A percentile compares a stretch with the other conserved stretches of the same genome.
Conservation (phyloP, 2,329 filamentous ascomycete species). For the Erysiphe pulchra region DNA sequence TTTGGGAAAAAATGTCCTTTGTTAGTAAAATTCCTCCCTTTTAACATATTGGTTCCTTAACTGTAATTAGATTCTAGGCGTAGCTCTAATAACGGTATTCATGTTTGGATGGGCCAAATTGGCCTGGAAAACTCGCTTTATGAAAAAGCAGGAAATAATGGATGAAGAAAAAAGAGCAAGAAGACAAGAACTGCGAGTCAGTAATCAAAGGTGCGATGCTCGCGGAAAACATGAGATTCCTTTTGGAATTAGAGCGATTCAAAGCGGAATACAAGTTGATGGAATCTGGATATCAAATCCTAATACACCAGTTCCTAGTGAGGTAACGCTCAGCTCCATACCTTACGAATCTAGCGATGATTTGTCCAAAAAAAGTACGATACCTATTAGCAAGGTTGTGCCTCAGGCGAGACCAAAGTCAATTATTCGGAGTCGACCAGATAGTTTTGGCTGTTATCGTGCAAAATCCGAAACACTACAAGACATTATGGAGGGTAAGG, state of each 20-base stretch:
- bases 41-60: conserved; percentile 1
- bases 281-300: conserved; percentile 43
- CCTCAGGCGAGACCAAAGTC: neutral
- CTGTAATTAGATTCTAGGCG: conserved; percentile 36
- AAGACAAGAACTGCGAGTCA: conserved; percentile 26
- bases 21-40: conserved; percentile 25
- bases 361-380: conserved; percentile 2
- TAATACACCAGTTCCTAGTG: conserved; percentile 8
- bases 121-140: conserved; percentile 28
- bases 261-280: conserved; percentile 60
- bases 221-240: conserved; percentile 35
- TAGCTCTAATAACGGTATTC: conserved; percentile 46
- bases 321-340: conserved; percentile 4
- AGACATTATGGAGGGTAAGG: neutral
- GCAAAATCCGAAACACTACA: neutral
- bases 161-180: conserved; percentile 38
- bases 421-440: neutral
- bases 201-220: conserved; percentile 15
- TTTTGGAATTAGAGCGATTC: conserved; percentile 66
- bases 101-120: conserved; percentile 41
- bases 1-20: conserved; percentile 82
- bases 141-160: conserved; percentile 32
- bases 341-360: conserved; percentile 3
- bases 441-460: neutral
- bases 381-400: neutral